Evolutionary conservation across 2,329 filamentous ascomycete species (phyloP).

Genomic region (Xylaria arbuscula): DNA sequence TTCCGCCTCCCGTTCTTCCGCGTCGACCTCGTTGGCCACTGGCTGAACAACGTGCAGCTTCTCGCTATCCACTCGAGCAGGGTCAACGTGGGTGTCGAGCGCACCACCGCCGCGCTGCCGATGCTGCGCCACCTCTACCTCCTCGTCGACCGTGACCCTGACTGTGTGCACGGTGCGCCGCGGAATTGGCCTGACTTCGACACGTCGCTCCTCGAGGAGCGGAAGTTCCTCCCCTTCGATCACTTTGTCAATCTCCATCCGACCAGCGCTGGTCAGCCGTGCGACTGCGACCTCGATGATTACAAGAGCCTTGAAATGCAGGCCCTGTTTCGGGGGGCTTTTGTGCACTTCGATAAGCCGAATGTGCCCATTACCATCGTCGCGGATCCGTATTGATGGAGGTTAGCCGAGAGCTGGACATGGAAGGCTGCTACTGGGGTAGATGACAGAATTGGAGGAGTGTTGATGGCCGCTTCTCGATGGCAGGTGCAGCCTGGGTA

Average conservation of each 20-base stretch:
- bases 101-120: background rate
- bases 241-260: background rate
- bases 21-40: background rate
- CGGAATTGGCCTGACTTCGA: background rate
- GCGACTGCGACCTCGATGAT: background rate
- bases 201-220: background rate
- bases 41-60: background rate
- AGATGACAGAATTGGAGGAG: too few species aligned
- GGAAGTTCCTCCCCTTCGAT: background rate
- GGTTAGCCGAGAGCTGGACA: too few species aligned
- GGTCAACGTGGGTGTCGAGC: background rate
- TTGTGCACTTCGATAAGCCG: background rate
- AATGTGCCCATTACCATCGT: background rate
- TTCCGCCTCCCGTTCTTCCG: background rate
- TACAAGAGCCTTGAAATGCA: background rate
- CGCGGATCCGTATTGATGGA: slow-evolving; percentile 11
- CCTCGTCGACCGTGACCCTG: background rate
- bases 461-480: too few species aligned
- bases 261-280: background rate
- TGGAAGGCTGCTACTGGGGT: too few species aligned
- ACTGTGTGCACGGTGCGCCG: background rate
- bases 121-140: background rate
- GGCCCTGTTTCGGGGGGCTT: background rate
- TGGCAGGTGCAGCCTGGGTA: too few species aligned
- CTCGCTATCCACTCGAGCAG: background rate